Evolutionary conservation across 805 yeast genomes (phyloP), one percentile per base, ranked within the genome.

Genomic region (Metschnikowia picachoensis): DNA sequence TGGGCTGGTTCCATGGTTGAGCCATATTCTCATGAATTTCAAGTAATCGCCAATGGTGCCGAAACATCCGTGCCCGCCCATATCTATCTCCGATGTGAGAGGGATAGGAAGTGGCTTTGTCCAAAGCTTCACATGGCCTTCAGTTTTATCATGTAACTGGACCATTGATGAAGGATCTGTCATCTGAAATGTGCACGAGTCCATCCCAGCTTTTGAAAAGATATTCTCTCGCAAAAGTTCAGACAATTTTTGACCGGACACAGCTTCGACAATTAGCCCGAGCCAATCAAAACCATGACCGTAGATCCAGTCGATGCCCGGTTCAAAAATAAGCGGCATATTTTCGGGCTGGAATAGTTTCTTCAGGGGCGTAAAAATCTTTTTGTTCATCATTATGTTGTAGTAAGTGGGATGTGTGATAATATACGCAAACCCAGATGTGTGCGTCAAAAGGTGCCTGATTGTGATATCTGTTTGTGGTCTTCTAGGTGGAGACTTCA

Each of bases 21-120:
- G 58, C 51, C 74, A 61, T 9, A 66, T 57, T 8, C 74, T 60
- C 25, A 72, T 53, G 38, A 70, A 69, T 44, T 62, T 67, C 47
- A 72, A 57, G 45, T 64, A 72, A 52, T 71, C 76, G 3, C 56
- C 61, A 1, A 65, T 66, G 2, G 65, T 63, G 1, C 72, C 70
- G 44, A 62, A 66, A 41, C 68, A 60, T 2, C 76, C 76, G 44
- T 65, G 73, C n/a, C 76, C 76, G 8, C 76, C 76, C 68, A 70
- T 64, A 48, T 71, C 74, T 8, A 68, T 49, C 47, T 33, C 46
- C 7, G 43, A 56, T 25, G 47, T 55, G 58, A 48, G 38, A 1
- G 56, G 54, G 3, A 48, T 37, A 2, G 56, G 55, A 8, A 50
- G 51, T 3, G 31, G 16, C 13, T 37, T 35, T 13, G 30, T 49